Evolutionary conservation across 2,329 filamentous ascomycete species (phyloP), one percentile per base, ranked within the genome.

Genomic region (Clarireedia sp.): DNA sequence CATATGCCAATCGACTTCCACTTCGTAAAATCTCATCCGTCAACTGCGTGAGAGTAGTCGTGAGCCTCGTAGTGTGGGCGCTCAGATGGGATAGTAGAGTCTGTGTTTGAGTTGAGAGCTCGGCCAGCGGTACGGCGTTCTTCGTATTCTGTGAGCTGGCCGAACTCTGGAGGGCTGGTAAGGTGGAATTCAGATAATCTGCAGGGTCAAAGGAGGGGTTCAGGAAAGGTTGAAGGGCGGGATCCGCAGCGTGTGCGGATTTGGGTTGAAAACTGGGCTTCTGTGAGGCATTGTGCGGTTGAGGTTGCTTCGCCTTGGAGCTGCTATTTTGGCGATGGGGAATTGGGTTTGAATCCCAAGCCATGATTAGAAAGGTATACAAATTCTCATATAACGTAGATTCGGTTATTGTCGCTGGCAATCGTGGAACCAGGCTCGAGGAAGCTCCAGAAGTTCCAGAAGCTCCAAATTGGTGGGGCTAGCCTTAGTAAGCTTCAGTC

Each of bases 21-120:
- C 89, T 91, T 56, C 94, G 82, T 59, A 99, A 73, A 60, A 99
- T 97, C 63, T 97, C 94, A 70, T 99, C 92, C 10, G 94, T 96
- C 57, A 97, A 76, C 66, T 92, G 86, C 33, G 90, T 96, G 56
- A 99, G 78, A 46, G 85, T 88, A 53, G 79, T 83, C 14, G 90
- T 90, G 7, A 96, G 75, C 46, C 90, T 82, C 17, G 89, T 86
- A 1, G 90, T 95, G 69, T 96, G 90, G 8, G 89, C 87, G 67
- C 89, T 95, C 66, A 97, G 82, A 66, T 92, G 88, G 1, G 90
- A 89, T 47, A 96, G 78, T n/a, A 95, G 78, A 3, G 84, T 78
- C 71, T 96, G 91, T 0, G 91, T 86, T 67, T 90, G 88, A 0
- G 84, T 78, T 1, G 90, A 90, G 51, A 96, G 74, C 58, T 92